Evolutionary conservation across 2,329 filamentous ascomycete species (phyloP).

Genomic region (Pseudogymnoascus sp.): DNA sequence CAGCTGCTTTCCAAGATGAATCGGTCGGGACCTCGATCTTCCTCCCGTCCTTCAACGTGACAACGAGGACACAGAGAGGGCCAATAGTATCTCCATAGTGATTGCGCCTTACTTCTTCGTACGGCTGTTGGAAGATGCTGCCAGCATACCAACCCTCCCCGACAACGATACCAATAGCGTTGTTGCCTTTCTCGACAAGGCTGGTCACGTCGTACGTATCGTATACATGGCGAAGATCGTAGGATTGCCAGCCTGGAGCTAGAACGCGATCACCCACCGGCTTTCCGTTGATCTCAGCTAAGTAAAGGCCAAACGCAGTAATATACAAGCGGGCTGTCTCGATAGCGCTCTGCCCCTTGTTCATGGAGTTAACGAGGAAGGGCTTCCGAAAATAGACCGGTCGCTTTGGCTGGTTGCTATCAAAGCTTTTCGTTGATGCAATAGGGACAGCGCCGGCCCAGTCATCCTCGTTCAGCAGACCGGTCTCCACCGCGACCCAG

Average conservation of each 20-base stretch:
- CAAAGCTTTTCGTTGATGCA: slow-evolving; percentile 11
- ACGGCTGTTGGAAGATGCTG: background rate
- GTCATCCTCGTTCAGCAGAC: slow-evolving; percentile 25
- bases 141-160: slow-evolving; percentile 33
- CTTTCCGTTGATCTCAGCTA: slow-evolving; percentile 36
- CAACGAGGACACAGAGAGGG: slow-evolving; percentile 32
- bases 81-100: slow-evolving; percentile 34
- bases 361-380: slow-evolving; percentile 16
- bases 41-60: slow-evolving; percentile 28
- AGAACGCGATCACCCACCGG: slow-evolving; percentile 33
- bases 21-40: slow-evolving; percentile 29
- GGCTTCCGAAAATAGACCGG: slow-evolving; percentile 28
- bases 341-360: background rate
- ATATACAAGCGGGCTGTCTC: slow-evolving; percentile 26
- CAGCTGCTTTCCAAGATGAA: background rate
- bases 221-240: slow-evolving; percentile 40
- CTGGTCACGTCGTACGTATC: slow-evolving; percentile 42
- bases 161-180: slow-evolving; percentile 30
- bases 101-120: slow-evolving; percentile 20
- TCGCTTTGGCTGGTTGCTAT: slow-evolving; percentile 19
- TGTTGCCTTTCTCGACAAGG: slow-evolving; percentile 25
- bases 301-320: slow-evolving; percentile 26
- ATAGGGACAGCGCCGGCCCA: slow-evolving; percentile 26
- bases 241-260: slow-evolving; percentile 45
- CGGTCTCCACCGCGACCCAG: slow-evolving; percentile 26